These are phyloP conservation scores for Setaria italica DNA, from an alignment of 202 grass and related monocot species.

Conservation along the genomic window DNA sequence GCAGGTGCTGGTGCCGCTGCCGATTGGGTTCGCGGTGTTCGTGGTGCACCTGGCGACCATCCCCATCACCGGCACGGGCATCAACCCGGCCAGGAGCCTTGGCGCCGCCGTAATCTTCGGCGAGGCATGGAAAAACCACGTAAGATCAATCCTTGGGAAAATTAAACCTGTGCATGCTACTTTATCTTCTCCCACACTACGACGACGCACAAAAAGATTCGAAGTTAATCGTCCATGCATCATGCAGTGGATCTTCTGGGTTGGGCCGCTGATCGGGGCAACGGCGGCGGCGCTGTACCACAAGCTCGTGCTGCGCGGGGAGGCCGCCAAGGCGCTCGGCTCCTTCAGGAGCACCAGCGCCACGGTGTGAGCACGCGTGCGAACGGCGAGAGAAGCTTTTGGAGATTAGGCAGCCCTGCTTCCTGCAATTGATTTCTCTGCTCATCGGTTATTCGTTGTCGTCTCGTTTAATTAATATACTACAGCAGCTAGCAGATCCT, in stretches of 20 bases:
- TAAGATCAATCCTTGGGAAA: slow-evolving; percentile 4
- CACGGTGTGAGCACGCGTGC: background rate
- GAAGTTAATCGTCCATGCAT: too few species aligned
- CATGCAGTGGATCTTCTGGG: slow-evolving; percentile 79
- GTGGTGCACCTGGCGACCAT: slow-evolving; percentile 80
- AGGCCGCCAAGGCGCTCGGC: slow-evolving; percentile 49
- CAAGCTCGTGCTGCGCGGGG: slow-evolving; percentile 56
- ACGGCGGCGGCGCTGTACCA: slow-evolving; percentile 57
- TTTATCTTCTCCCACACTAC: too few species aligned
- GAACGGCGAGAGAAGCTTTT: background rate
- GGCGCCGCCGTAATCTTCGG: slow-evolving; percentile 75
- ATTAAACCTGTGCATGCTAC: too few species aligned
- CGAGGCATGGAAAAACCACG: slow-evolving; percentile 66
- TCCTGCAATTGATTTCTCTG: background rate
- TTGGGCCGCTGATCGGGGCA: slow-evolving; percentile 67
- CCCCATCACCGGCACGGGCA: slow-evolving; percentile 77
- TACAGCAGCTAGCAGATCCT: background rate
- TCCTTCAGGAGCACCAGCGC: slow-evolving; percentile 58
- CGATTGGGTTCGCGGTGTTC: slow-evolving; percentile 84
- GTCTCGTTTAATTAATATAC: background rate
- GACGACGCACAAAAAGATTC: too few species aligned
- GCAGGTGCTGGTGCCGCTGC: slow-evolving; percentile 68
- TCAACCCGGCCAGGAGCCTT: slow-evolving; percentile 84
- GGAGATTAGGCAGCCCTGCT: background rate
- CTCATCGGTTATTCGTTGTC: background rate